Evolutionary conservation across 495 filamentous ascomycete species (phyloP).

Genomic region (Elaphomyces granulatus): DNA sequence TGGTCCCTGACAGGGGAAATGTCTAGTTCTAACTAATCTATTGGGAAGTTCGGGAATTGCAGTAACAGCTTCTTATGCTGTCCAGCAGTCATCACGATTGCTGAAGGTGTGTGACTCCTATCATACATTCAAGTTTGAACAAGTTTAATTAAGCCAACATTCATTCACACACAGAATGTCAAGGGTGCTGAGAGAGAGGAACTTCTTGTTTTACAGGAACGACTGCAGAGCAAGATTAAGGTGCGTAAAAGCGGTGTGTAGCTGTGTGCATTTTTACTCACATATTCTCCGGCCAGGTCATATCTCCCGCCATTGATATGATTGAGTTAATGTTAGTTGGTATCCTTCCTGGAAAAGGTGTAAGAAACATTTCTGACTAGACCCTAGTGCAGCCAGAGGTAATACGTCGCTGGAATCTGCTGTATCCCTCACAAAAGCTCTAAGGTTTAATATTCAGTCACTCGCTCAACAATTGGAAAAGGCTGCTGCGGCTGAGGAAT

Average conservation of each 20-base stretch:
- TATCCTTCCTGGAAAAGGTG: too few relatives aligned
- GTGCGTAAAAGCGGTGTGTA: conserved; percentile 26
- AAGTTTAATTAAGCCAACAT: conserved; percentile 1
- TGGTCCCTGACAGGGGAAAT: too few relatives aligned
- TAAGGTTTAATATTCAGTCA: conserved; percentile 78
- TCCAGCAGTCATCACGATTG: conserved; percentile 65
- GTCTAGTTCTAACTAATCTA: too few relatives aligned
- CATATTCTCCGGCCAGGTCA: conserved; percentile 46
- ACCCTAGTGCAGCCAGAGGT: conserved; percentile 65
- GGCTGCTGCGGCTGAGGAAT: conserved; percentile 54
- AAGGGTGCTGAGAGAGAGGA: conserved; percentile 57
- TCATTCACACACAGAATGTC: conserved; percentile 36
- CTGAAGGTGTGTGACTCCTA: conserved; percentile 44
- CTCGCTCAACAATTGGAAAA: conserved; percentile 63
- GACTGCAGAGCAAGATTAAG: conserved; percentile 70
- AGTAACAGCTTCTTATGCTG: conserved; percentile 74
- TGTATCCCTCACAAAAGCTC: conserved; percentile 65
- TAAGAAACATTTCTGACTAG: conserved; percentile 3
- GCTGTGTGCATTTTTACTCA: too few relatives aligned
- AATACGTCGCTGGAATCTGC: conserved; percentile 89
- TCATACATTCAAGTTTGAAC: neutral
- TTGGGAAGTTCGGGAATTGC: conserved; percentile 61
- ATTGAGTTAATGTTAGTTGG: conserved; percentile 85
- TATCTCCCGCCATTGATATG: conserved; percentile 85
- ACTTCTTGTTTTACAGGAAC: conserved; percentile 53